phyloP scores from a whole-genome alignment of 768 basidiomycete genomes.

The Antrodiella citrinella region DNA sequence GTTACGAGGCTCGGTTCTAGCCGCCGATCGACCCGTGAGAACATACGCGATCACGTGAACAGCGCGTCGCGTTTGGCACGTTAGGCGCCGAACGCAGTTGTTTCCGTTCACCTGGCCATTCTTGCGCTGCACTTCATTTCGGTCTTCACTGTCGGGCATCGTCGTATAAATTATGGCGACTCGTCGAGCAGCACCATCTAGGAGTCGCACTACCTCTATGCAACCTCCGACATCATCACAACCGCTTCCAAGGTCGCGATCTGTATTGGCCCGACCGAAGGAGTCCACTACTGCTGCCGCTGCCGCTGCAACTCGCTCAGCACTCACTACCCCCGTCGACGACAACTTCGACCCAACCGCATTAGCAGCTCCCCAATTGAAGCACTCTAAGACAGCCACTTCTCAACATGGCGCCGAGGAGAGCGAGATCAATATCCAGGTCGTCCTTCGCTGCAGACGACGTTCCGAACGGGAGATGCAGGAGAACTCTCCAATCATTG shows the following conservation, averaged over 20 bases:
- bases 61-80: not conserved
- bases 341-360: constrained; percentile 9
- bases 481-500: constrained; percentile 83
- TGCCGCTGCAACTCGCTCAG: constrained; percentile 25
- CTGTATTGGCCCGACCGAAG: constrained; percentile 37
- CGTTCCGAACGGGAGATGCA: constrained; percentile 81
- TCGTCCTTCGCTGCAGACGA: constrained; percentile 83
- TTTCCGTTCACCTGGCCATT: not conserved
- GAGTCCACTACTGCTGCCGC: constrained; percentile 9
- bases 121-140: not conserved
- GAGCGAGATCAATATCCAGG: constrained; percentile 81
- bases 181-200: constrained; percentile 10
- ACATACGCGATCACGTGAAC: constrained; percentile 3
- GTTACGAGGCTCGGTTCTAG: not conserved
- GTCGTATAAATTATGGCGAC: constrained; percentile 6
- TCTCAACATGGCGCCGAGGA: constrained; percentile 22
- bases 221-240: constrained; percentile 15
- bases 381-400: not conserved
- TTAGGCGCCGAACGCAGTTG: too few species aligned
- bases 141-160: not conserved
- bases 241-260: constrained; percentile 31
- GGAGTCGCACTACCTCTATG: constrained; percentile 25
- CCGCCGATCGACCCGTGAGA: not conserved
- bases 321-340: constrained; percentile 19
- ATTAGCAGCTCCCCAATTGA: not conserved